Conservation (phyloP, 805 yeast genomes). For the Metschnikowia sp. region DNA sequence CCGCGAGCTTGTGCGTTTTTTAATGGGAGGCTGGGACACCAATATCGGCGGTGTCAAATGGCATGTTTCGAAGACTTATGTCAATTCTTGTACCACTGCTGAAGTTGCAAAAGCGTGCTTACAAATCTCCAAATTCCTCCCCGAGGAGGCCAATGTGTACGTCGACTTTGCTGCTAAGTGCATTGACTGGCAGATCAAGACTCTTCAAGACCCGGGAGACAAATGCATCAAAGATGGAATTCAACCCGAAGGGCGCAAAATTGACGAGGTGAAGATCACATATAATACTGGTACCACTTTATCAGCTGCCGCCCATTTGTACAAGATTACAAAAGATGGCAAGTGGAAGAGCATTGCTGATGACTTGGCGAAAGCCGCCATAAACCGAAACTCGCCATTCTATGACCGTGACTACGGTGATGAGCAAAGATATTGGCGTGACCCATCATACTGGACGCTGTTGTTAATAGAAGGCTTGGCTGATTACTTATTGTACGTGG, state of each 20-base stretch:
- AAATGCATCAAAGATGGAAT: constrained; percentile 61
- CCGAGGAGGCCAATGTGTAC: constrained; percentile 45
- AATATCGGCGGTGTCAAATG: constrained; percentile 63
- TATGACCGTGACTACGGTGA: constrained; percentile 62
- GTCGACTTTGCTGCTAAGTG: constrained; percentile 58
- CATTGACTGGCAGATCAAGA: constrained; percentile 53
- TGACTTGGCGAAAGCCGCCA: constrained; percentile 55
- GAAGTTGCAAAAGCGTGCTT: constrained; percentile 63
- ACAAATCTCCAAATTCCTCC: constrained; percentile 51
- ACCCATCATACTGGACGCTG: constrained; percentile 60
- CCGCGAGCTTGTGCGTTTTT: constrained; percentile 53
- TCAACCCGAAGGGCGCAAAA: constrained; percentile 40
- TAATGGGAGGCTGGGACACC: constrained; percentile 62
- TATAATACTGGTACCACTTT: constrained; percentile 68
- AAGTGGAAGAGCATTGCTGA: constrained; percentile 67
- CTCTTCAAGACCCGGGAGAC: constrained; percentile 51
- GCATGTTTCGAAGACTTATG: constrained; percentile 59
- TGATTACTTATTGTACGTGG: constrained; percentile 55
- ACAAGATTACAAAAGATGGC: constrained; percentile 87
- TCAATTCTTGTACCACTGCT: constrained; percentile 65
- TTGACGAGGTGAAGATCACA: constrained; percentile 57
- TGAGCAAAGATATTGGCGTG: constrained; percentile 60
- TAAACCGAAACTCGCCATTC: constrained; percentile 52
- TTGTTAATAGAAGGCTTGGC: constrained; percentile 65
- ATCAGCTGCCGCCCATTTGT: constrained; percentile 71